Evolutionary conservation across 164 flowering plant genomes (phyloP).

Genomic region (Saururus chinensis): DNA sequence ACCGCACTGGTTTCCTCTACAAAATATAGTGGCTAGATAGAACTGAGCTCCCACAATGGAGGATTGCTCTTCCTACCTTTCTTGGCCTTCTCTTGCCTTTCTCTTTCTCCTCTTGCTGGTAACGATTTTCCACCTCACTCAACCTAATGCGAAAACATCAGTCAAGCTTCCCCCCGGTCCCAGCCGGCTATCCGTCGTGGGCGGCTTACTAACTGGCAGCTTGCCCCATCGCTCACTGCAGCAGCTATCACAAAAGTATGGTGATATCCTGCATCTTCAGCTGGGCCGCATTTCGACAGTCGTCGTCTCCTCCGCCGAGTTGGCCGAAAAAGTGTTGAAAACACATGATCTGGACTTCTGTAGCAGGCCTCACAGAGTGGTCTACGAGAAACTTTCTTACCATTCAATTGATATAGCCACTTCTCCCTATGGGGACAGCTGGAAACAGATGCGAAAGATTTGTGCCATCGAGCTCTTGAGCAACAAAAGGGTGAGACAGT

Average conservation of each 20-base stretch:
- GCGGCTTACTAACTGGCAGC: not conserved
- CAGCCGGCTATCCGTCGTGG: not conserved
- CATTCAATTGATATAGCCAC: not conserved
- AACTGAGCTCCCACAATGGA: too few species aligned
- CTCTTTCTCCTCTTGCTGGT: too few species aligned
- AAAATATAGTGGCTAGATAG: too few species aligned
- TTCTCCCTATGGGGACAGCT: not conserved
- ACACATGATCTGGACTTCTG: not conserved
- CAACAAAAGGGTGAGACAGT: not conserved
- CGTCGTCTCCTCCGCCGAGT: constrained; percentile 2
- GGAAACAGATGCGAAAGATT: not conserved
- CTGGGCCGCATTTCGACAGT: not conserved
- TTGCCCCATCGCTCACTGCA: constrained; percentile 7
- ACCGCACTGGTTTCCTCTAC: too few species aligned
- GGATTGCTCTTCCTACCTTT: too few species aligned
- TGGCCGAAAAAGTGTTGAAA: constrained; percentile 3
- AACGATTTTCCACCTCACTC: too few species aligned
- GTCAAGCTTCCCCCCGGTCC: not conserved
- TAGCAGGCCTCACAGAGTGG: not conserved
- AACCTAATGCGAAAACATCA: too few species aligned
- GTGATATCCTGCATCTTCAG: not conserved
- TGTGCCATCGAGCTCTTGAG: not conserved
- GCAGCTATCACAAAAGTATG: constrained; percentile 4
- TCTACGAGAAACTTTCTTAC: not conserved
- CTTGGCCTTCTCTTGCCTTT: too few species aligned